Evolutionary conservation across 2,329 filamentous ascomycete species (phyloP), one percentile per base, ranked within the genome.

Genomic region (Pleomassaria siparia): DNA sequence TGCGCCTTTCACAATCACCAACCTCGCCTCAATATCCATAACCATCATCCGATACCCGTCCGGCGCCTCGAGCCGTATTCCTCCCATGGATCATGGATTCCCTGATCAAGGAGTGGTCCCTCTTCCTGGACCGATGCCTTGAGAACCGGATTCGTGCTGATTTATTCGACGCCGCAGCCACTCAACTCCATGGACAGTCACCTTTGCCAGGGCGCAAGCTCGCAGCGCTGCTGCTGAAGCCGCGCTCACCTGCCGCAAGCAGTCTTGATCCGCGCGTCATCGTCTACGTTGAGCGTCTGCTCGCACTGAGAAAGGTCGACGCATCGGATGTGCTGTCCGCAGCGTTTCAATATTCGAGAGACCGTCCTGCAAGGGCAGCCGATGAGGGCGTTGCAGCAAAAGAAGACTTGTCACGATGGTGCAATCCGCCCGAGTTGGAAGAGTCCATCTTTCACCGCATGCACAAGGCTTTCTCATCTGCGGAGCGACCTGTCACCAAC

Each of bases 401-500:
- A 37, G 43, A 49, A 4, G 50, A 63, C 33, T 33, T 37, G 15
- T 53, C 60, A 18, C 60, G 49, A 49, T 64, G 62, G 61, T 56
- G 52, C 43, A 71, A 68, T 42, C 63, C 69, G 10, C 60, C 66
- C 13, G 66, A 70, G 53, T 44, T 72, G 32, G 69, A 72, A 28
- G 70, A 72, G 43, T 49, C 71, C 26, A 52, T 72, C 33, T 70
- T 71, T 33, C 59, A 68, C 51, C 63, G 69, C 22, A 51, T 72
- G 5, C 61, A 65, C 39, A 71, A 66, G 48, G 60, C 61, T 7
- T 71, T 70, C 46, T 55, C 59, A 3, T 53, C 62, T 2, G 64
- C 51, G 47, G 62, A 69, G 33, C 58, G 68, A 18, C 69, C 69
- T 12, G 24, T 60, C 12, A 63, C 60, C 39, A 62, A 60, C 24